These are phyloP conservation scores for Pythium chondricola DNA, from an alignment of 352 stramenopile species.

Conservation along the genomic window DNA sequence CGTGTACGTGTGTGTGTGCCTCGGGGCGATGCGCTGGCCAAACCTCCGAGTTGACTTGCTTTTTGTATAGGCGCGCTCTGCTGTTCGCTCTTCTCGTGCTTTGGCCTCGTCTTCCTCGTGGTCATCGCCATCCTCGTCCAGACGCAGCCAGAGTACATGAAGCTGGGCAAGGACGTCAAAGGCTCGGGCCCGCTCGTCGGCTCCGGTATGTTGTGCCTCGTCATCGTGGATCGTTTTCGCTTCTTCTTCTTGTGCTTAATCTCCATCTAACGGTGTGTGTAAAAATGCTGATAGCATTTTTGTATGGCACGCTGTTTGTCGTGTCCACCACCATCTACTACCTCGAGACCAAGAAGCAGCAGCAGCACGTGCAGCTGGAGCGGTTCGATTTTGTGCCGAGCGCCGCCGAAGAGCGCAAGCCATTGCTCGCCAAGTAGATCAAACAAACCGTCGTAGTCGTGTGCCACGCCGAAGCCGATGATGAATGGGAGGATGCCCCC, in stretches of 20 bases:
- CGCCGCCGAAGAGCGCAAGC: conserved; percentile 53
- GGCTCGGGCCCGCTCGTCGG: conserved; percentile 63
- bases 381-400: conserved; percentile 40
- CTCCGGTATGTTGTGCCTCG: conserved; percentile 21
- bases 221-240: neutral
- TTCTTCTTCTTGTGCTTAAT: neutral
- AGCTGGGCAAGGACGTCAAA: conserved; percentile 66
- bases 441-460: too few species aligned
- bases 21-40: too few species aligned
- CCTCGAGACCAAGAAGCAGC: conserved; percentile 57
- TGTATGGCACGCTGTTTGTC: conserved; percentile 71
- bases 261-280: too few species aligned
- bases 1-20: conserved; percentile 8
- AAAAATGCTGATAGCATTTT: conserved; percentile 29
- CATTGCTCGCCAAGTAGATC: conserved; percentile 48
- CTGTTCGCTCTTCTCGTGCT: conserved; percentile 69
- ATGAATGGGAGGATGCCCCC: too few species aligned
- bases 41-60: too few species aligned
- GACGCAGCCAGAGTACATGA: conserved; percentile 80
- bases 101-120: conserved; percentile 70
- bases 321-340: conserved; percentile 64
- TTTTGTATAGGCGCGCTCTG: conserved; percentile 45
- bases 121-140: conserved; percentile 61
- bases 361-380: conserved; percentile 8
- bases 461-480: too few species aligned